Conservation (phyloP, 495 filamentous ascomycete species). For the Physcia stellaris region DNA sequence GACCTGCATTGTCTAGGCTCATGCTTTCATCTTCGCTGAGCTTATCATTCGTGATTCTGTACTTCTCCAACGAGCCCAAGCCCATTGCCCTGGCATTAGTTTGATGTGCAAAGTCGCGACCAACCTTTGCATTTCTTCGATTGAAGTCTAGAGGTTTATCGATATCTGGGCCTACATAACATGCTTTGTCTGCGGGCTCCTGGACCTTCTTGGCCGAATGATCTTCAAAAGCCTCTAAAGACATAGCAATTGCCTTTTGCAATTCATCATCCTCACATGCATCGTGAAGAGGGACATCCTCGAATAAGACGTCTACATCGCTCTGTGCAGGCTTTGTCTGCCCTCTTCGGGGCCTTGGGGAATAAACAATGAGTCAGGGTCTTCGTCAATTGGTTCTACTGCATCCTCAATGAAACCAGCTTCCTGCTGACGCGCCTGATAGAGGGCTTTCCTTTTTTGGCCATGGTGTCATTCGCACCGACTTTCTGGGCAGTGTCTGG, state of each 20-base stretch:
- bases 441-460: slow-evolving; percentile 30
- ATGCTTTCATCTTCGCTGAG: too few species aligned
- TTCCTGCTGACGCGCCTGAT: slow-evolving; percentile 22
- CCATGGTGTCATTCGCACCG: too few species aligned
- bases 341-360: slow-evolving; percentile 15
- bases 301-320: slow-evolving; percentile 28
- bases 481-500: too few species aligned
- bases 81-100: slow-evolving; percentile 16
- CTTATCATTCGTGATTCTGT: too few species aligned
- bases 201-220: slow-evolving; percentile 7
- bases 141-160: slow-evolving; percentile 16
- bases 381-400: slow-evolving; percentile 51
- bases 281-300: slow-evolving; percentile 16
- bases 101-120: slow-evolving; percentile 17
- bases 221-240: slow-evolving; percentile 33
- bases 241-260: slow-evolving; percentile 70
- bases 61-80: slow-evolving; percentile 41
- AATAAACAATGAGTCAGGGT: slow-evolving; percentile 19
- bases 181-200: background rate
- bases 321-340: too few species aligned
- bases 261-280: slow-evolving; percentile 63
- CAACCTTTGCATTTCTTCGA: slow-evolving; percentile 14
- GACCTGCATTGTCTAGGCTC: too few species aligned
- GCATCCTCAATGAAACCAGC: slow-evolving; percentile 26
- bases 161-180: slow-evolving; percentile 7